Conservation (phyloP, 805 yeast species). For the Candida railenensis region DNA sequence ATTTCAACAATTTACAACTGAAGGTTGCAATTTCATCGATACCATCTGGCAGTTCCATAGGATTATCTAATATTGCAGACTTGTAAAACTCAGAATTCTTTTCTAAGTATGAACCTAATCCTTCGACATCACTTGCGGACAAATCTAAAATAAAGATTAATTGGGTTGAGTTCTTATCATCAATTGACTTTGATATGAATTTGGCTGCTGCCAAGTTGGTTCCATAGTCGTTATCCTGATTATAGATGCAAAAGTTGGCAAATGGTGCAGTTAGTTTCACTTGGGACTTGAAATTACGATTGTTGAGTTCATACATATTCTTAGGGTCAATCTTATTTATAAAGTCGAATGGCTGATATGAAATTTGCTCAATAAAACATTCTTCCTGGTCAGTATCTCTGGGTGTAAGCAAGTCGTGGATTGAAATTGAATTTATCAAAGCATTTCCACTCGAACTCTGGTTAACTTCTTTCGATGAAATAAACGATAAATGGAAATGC, state of each 20-base stretch:
- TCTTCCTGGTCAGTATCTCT: constrained; percentile 1
- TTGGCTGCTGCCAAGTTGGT: constrained; percentile 11
- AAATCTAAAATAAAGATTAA: constrained; percentile 20
- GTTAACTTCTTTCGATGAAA: constrained; percentile 11
- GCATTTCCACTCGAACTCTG: neutral
- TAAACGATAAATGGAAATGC: constrained; percentile 17
- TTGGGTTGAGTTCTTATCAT: constrained; percentile 6
- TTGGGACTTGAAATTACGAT: constrained; percentile 30
- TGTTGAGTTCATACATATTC: constrained; percentile 16
- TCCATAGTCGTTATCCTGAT: constrained; percentile 15
- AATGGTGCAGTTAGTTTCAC: constrained; percentile 29
- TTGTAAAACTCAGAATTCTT: constrained; percentile 4
- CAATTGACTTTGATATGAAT: constrained; percentile 16
- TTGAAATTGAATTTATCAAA: constrained; percentile 16
- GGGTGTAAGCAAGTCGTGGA: constrained; percentile 14
- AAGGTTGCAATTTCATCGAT: constrained; percentile 1
- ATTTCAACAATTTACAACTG: constrained; percentile 20
- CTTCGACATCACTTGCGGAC: neutral
- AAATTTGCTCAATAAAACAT: neutral
- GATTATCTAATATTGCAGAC: constrained; percentile 1
- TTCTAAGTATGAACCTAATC: constrained; percentile 1
- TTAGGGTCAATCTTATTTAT: constrained; percentile 7
- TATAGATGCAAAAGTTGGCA: constrained; percentile 32
- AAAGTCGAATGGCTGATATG: constrained; percentile 7
- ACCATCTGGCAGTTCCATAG: neutral